Evolutionary conservation across 805 yeast genomes (phyloP), one percentile per base, ranked within the genome.

Genomic region (Grigorovia humatica): DNA sequence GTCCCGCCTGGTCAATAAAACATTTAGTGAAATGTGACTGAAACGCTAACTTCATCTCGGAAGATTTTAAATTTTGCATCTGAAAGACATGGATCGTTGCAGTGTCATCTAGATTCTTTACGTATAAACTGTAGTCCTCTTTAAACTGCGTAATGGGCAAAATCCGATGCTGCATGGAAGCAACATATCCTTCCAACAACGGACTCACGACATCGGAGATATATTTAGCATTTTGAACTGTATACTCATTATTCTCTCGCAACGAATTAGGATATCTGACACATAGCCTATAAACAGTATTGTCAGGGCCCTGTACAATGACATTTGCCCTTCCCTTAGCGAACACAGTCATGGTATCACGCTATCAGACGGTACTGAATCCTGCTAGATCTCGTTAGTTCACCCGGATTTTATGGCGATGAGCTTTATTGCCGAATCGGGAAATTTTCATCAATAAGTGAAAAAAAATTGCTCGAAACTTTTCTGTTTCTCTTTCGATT

Each of bases 321-420:
- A 65, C 23, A 46, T 65, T 65, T 4, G 68, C 68, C 46, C 59
- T 63, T 3, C 69, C 68, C 47, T 54, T 54, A 18, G 57, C 62
- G 19, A 56, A 51, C 1, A 60, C 52, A 52, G 48, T 48, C 61
- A 60, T 59, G 15, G 15, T 13, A 32, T 4, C 27, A 4, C 27
- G 6, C 27, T 23, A 23, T 23, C 27, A 23, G 6, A 23, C 27
- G 27, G 27, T 23, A 6, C 27, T 23, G 27, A 23, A 23, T 23
- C 27, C 27, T 4, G 27, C 6, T 23, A 23, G 6, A 23, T 23
- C 27, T 23, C 3, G 27, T 23, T 6, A 32, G 11, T 32, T 32
- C 38, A 32, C 38, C 38, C 38, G 38, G 38, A 9, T 32, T 32
- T 13, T 9, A 9, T 9, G 5, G 38, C 38, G 38, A 32, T 32